phyloP scores from a whole-genome alignment of 768 basidiomycete species.

The Calocera cornea region DNA sequence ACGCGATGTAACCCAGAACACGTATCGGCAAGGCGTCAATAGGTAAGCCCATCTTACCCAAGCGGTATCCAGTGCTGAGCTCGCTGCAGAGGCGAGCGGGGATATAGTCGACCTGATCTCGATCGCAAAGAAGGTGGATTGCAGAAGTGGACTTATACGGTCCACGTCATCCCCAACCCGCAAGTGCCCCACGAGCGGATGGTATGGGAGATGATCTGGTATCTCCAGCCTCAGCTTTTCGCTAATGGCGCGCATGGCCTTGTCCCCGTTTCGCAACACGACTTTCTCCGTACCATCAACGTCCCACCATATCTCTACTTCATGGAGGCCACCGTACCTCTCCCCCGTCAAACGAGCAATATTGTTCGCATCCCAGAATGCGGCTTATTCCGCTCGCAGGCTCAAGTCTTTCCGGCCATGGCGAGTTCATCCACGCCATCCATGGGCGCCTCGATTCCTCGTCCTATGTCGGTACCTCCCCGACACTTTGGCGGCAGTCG shows the following conservation, averaged over 20 bases:
- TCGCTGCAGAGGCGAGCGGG: background rate
- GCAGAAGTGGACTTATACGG: background rate
- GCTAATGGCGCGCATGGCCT: background rate
- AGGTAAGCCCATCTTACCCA: background rate
- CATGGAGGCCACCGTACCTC: background rate
- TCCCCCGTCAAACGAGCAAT: background rate
- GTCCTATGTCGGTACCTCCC: background rate
- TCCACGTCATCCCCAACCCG: background rate
- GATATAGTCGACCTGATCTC: background rate
- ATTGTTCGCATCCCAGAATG: background rate
- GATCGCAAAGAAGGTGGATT: background rate
- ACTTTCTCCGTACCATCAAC: background rate
- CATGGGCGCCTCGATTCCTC: background rate
- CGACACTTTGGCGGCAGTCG: background rate
- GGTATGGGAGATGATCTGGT: background rate
- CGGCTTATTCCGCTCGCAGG: background rate
- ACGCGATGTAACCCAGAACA: background rate
- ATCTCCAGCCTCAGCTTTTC: background rate
- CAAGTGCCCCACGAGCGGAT: background rate
- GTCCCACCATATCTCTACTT: background rate
- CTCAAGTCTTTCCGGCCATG: background rate
- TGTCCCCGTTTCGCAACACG: background rate
- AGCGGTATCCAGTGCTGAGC: background rate
- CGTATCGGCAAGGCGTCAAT: background rate
- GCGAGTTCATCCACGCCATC: background rate